These are phyloP conservation scores for Podaxis pistillaris DNA, from an alignment of 768 basidiomycete genomes.

Conservation along the genomic window DNA sequence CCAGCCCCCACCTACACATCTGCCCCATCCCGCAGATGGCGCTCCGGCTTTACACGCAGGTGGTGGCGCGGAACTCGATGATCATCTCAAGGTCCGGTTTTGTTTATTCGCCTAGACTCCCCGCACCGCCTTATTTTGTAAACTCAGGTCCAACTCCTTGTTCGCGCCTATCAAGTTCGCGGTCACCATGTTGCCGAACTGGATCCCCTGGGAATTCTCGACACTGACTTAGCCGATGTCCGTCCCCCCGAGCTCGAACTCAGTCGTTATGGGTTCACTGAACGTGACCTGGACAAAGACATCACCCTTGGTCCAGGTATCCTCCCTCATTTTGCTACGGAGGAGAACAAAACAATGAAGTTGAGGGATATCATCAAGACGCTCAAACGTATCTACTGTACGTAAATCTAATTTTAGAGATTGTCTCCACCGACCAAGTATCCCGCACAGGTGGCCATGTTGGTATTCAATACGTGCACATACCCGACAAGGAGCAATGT, in stretches of 20 bases:
- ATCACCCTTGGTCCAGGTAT: slow-evolving; percentile 96
- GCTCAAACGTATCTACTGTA: slow-evolving; percentile 93
- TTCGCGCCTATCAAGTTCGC: slow-evolving; percentile 98
- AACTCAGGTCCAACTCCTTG: slow-evolving; percentile 88
- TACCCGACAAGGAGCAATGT: slow-evolving; percentile 97
- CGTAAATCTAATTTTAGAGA: slow-evolving; percentile 27
- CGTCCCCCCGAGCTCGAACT: slow-evolving; percentile 90
- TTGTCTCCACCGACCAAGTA: slow-evolving; percentile 9
- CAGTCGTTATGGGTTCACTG: slow-evolving; percentile 92
- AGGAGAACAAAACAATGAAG: slow-evolving; percentile 84
- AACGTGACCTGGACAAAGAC: slow-evolving; percentile 91
- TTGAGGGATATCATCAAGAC: slow-evolving; percentile 89
- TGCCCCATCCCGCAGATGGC: slow-evolving; percentile 74
- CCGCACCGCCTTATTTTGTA: slow-evolving; percentile 1
- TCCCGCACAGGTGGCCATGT: slow-evolving; percentile 68
- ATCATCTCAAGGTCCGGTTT: slow-evolving; percentile 82
- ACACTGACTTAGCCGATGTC: slow-evolving; percentile 78
- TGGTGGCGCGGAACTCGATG: slow-evolving; percentile 79
- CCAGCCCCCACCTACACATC: slow-evolving; percentile 71
- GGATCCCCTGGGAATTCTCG: slow-evolving; percentile 92
- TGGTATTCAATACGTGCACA: slow-evolving; percentile 92
- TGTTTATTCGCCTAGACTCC: slow-evolving; percentile 2
- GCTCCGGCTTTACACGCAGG: slow-evolving; percentile 71
- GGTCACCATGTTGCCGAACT: slow-evolving; percentile 96
- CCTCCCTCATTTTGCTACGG: slow-evolving; percentile 89